Base-by-base conservation (phyloP, 371 early-diverging fungal genomes). In the Apophysomyces ossiformis region DNA sequence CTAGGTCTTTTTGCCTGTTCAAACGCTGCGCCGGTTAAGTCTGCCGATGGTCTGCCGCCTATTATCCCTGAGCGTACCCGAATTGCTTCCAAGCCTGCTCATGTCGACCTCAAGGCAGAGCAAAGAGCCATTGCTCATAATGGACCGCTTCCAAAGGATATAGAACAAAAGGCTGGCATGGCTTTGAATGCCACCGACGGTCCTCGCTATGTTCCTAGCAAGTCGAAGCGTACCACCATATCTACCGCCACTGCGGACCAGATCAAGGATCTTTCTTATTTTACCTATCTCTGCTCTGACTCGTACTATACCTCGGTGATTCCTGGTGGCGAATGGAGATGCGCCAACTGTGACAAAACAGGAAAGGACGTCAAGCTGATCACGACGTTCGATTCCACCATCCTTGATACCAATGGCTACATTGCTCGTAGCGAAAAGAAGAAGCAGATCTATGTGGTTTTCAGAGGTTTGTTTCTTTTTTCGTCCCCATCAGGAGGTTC, bases 231-330 rank as follows among this genome's bases (percentile, higher is more conserved):
- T 7, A 56, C 60, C 5, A 39, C 35, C 13, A 35, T 65, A 4
- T 60, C 64, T 37, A 44, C 37, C 21, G 64, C 70, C 5, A 58
- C 59, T 1, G 44, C 41, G 9, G 57, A 46, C 13, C 54, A 65
- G 26, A 65, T 71, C 7, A 37, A 64, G 9, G 60, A 45, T 3
- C 57, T 65, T 4, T 38, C 35, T 5, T 67, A 50, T 9, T 63
- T 65, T 12, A 68, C 71, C 18, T 47, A 57, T 5, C 26, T 71
- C n/a, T 58, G 68, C 5, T 59, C 68, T 26, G 63, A 62, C 26
- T 58, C 63, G 7, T 71, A 71, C 35, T 71, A 68, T 45, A 37
- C 60, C 9, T 43, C 65, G n/a, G 71, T 71, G 0, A 50, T 69
- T 9, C 68, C 61, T 26, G 68, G 65, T 32, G 63, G 59, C 4